Base-by-base conservation (phyloP, 2,329 filamentous ascomycete genomes). In the Rutstroemia sp. region DNA sequence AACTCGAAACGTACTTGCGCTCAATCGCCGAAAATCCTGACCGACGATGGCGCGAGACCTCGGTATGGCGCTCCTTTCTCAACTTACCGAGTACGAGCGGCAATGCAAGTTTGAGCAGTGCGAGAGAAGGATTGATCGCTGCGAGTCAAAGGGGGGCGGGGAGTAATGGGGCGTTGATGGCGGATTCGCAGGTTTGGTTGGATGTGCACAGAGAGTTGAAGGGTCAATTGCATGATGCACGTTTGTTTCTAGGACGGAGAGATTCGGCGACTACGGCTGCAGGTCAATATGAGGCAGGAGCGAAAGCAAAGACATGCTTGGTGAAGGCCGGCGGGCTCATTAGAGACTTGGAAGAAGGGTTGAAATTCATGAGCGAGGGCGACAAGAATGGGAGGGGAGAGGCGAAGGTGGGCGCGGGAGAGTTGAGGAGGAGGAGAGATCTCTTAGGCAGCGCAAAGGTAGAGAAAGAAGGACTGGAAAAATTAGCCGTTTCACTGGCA, bases 181-280 rank as follows among this genome's bases (percentile, higher is more conserved):
- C 57, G 7, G 67, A 69, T 68, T 69, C 66, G 38, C 65, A 62
- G 48, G 83, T 86, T 1, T 94, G 90, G 89, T 72, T 92, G 25
- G 88, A 92, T 67, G 76, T 89, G 55, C 85, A 91, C 67, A 74
- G 81, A 25, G 86, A 91, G 66, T 77, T 92, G 72, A 92, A 91
- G 72, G 75, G 77, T 16, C 79, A 81, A 61, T 76, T 94, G 30
- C 85, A 88, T 66, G 81, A 87, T 61, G 85, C 85, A 8, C 72
- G 86, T 18, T 74, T 83, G 59, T 80, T 79, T 68, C 73, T 90
- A n/a, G 85, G 86, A 41, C 75, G 80, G 61, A 74, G 88, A 49
- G 89, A 94, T 66, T 79, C 78, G 18, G 82, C 83, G 1, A 73
- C 70, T 3, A 76, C 72, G 6, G 74, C 76, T 3, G 74, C 77